Percentiles rank a stretch among this genome's conserved stretches.
Conservation (phyloP, 768 basidiomycete genomes). For the Dioszegia aurantiaca region DNA sequence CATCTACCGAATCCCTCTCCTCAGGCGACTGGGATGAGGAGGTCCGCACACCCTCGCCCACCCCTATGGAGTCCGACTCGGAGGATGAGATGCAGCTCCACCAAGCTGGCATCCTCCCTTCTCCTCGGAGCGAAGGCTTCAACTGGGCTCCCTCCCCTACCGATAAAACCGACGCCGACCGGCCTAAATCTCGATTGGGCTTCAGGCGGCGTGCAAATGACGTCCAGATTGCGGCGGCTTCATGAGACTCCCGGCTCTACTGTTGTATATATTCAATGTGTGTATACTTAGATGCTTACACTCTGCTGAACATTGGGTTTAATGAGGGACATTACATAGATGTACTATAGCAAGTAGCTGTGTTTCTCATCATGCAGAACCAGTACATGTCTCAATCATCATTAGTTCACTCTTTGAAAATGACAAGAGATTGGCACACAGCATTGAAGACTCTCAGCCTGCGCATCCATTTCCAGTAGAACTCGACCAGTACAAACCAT, state of each 20-base stretch:
- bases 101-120: background rate
- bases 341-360: too few species aligned
- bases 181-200: background rate
- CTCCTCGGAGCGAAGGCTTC: background rate
- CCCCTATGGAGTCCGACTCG: background rate
- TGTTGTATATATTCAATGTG: too few species aligned
- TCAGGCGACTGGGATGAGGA: constrained; percentile 15
- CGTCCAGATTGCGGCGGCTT: background rate
- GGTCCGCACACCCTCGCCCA: constrained; percentile 7
- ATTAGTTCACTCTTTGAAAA: too few species aligned
- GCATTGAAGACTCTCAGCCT: too few species aligned
- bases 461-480: too few species aligned
- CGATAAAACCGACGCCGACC: background rate
- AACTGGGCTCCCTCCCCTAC: background rate
- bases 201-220: background rate
- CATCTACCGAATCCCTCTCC: constrained; percentile 9
- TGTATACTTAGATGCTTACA: too few species aligned
- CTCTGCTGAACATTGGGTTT: too few species aligned
- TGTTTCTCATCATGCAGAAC: too few species aligned
- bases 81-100: constrained; percentile 1
- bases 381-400: background rate
- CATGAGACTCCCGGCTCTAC: too few species aligned
- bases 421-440: too few species aligned
- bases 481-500: too few species aligned
- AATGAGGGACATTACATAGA: too few species aligned